Evolutionary conservation across 1,284 basidiomycete species (phyloP), one percentile per base, ranked within the genome.

Genomic region (Melanopsichium pennsylvanicum): DNA sequence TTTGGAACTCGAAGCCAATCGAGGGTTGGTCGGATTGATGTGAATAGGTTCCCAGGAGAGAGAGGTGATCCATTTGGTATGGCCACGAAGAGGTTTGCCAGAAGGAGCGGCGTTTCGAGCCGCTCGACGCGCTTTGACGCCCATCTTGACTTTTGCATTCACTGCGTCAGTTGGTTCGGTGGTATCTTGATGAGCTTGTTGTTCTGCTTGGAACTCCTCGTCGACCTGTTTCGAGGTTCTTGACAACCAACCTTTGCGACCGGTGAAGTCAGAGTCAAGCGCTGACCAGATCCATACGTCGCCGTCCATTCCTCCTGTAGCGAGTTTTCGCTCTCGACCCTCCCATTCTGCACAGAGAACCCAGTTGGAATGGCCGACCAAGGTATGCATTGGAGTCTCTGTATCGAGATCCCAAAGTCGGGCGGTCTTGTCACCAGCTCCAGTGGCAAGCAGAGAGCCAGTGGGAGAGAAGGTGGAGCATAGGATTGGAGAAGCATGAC

Each of bases 281-380:
- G 75, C 74, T 29, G 78, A 54, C 78, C 78, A 80, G 21, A 80
- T 48, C 64, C 75, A 76, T 12, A 80, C 74, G 26, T 78, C 75
- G 32, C 78, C 78, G 19, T 73, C 67, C 76, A 75, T 78, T 37
- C 75, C 78, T 29, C 78, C 96, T 1, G 92, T 95, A 1, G 93
- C 95, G 15, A 97, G 83, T 68, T 89, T 88, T 50, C 92, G 85
- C 79, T 97, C 95, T 83, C 90, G 86, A 0, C 91, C 89, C 75
- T 97, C 94, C 95, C 95, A 98, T 79, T 97, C 96, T 3, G 94
- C 91, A 72, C 93, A 96, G 0, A 98, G 85, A 1, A 98, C 92
- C 94, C 94, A 97, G 0, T 93, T 93, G 62, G 88, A 88, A 80
- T 98, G 96, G 0, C 95, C 95, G 0, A 86, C 83, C 11, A 98